Conservation (phyloP, 305 asterid species). For the Fraxinus sp. region DNA sequence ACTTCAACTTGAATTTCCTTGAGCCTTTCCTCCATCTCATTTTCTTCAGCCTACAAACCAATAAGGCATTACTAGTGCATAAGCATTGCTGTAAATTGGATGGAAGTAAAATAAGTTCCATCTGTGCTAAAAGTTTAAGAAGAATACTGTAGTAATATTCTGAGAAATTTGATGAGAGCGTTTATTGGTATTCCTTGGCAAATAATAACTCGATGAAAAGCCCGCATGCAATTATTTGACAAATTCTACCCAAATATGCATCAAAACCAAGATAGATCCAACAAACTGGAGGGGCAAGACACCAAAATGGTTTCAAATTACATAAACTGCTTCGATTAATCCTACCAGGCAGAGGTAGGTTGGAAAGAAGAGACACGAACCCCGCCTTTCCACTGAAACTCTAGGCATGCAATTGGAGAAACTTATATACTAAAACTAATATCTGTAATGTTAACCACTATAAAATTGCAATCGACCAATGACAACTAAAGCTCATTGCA, state of each 20-base stretch:
- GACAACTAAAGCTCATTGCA: too few relatives aligned
- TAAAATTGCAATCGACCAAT: too few relatives aligned
- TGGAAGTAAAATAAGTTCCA: background rate
- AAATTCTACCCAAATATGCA: background rate
- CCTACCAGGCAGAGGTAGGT: background rate
- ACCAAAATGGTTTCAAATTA: background rate
- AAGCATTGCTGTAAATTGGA: background rate
- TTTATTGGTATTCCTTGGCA: background rate
- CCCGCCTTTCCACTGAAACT: background rate
- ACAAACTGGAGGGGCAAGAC: background rate
- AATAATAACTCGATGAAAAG: background rate
- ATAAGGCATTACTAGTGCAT: conserved; percentile 24
- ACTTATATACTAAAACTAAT: background rate
- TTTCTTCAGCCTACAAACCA: conserved; percentile 72
- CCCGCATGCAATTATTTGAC: background rate
- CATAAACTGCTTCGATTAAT: background rate
- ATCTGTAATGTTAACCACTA: too few relatives aligned
- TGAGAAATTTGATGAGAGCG: background rate
- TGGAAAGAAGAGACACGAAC: background rate
- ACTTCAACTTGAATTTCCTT: conserved; percentile 60
- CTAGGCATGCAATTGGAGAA: background rate
- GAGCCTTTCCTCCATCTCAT: conserved; percentile 63
- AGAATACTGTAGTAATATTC: too few relatives aligned
- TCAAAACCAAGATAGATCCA: background rate
- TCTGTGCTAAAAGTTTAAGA: background rate